phyloP scores from a whole-genome alignment of 1,284 basidiomycete genomes.

The Apiotrichum montevideense region DNA sequence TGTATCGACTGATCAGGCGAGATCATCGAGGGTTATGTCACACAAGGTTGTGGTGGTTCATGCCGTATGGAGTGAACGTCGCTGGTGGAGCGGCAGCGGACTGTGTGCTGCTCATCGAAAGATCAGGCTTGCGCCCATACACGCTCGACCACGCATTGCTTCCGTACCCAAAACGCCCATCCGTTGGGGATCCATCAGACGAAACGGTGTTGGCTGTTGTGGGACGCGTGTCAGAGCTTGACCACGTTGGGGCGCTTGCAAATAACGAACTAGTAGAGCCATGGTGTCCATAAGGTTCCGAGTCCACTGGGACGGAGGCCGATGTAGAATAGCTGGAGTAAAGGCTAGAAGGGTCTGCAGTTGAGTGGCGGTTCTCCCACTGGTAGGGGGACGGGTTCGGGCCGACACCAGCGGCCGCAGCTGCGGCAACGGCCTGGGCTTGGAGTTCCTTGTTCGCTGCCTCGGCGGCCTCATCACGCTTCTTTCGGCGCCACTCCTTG shows the following conservation, averaged over 20 bases:
- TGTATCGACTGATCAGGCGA: no score
- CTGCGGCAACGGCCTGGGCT: slow-evolving; percentile 5
- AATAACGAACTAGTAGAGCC: slow-evolving; percentile 12
- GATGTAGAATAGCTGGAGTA: slow-evolving; percentile 4
- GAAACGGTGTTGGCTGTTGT: slow-evolving; percentile 18
- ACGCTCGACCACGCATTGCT: background rate
- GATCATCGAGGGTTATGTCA: background rate
- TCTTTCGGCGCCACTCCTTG: slow-evolving; percentile 89
- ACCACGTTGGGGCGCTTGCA: slow-evolving; percentile 11
- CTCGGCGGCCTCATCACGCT: slow-evolving; percentile 58
- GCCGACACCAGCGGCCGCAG: background rate
- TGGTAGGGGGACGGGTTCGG: background rate
- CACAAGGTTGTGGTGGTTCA: slow-evolving; percentile 8
- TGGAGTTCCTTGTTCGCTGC: slow-evolving; percentile 19
- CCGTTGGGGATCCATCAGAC: slow-evolving; percentile 13
- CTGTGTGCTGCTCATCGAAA: background rate
- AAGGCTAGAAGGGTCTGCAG: background rate
- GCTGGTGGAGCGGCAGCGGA: background rate
- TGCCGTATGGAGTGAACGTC: slow-evolving; percentile 7
- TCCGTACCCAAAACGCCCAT: slow-evolving; percentile 10
- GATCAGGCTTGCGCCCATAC: slow-evolving; percentile 1
- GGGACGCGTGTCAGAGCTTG: slow-evolving; percentile 15
- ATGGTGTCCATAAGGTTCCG: slow-evolving; percentile 13
- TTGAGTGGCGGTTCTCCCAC: background rate
- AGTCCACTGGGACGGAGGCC: background rate